These are phyloP conservation scores for Hippophae tibetana DNA, from an alignment of 306 rosid species.

Conservation along the genomic window DNA sequence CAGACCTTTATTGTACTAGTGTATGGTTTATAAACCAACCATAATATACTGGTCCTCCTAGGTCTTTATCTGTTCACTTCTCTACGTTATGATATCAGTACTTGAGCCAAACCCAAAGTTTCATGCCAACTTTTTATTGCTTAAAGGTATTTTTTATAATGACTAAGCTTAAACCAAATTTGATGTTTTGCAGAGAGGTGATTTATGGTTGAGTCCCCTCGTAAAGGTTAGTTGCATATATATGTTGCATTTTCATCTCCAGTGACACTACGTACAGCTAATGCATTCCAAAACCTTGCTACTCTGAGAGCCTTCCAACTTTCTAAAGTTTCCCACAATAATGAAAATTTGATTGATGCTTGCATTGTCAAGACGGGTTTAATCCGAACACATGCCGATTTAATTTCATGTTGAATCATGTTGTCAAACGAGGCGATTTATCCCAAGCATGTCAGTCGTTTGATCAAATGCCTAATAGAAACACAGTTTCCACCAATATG, in stretches of 20 bases:
- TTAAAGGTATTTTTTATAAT: too few species aligned
- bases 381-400: slow-evolving; percentile 47
- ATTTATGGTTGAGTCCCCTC: too few species aligned
- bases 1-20: too few species aligned
- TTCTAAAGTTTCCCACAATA: slow-evolving; percentile 21
- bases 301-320: slow-evolving; percentile 19
- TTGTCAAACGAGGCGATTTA: slow-evolving; percentile 40
- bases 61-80: too few species aligned
- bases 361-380: slow-evolving; percentile 65
- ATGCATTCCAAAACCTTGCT: slow-evolving; percentile 23
- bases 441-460: slow-evolving; percentile 45
- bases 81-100: too few species aligned
- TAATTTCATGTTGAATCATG: slow-evolving; percentile 44
- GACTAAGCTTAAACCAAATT: too few species aligned
- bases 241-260: background rate
- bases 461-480: slow-evolving; percentile 65
- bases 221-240: too few species aligned
- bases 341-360: slow-evolving; percentile 37
- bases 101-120: too few species aligned
- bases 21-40: too few species aligned
- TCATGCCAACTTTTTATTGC: too few species aligned
- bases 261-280: background rate
- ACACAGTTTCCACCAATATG: slow-evolving; percentile 52
- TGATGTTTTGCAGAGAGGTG: too few species aligned
- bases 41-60: too few species aligned